Evolutionary conservation across 805 yeast genomes (phyloP), one percentile per base, ranked within the genome.

Genomic region (Pichia manshurica): DNA sequence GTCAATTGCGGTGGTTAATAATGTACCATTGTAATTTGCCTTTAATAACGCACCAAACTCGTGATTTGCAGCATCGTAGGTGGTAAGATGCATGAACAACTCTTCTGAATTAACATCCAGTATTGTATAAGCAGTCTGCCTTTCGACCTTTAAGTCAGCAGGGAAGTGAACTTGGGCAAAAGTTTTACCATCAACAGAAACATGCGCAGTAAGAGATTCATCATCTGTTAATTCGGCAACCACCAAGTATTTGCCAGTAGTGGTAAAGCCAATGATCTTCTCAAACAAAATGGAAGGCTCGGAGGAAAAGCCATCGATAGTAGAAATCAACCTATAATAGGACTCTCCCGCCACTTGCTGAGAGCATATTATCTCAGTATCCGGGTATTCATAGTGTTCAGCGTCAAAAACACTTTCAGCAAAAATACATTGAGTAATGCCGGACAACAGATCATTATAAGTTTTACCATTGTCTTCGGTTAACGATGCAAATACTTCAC

Each of bases 21-120:
- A 78, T 0, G 97, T 88, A 52, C 99, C 99, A 57, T 88, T 87
- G 17, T 85, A 87, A 65, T 91, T 90, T 2, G 96, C 87, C 59
- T 91, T 91, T 59, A 93, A 70, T 17, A 93, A 67, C 0, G 87
- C 73, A 16, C 99, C 99, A 62, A 63, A 82, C 57, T 87, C 93
- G 9, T 66, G 58, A 15, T 74, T 79, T 1, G 57, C 39, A 12
- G 68, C 72, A 17, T 67, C 60, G 55, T 72, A 71, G 0, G 90
- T 83, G 3, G 96, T 86, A 7, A 89, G 84, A 62, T 88, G 97
- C 66, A 93, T 60, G 64, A 89, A 84, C 4, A 93, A 71, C 2
- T 95, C 78, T 29, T 82, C 77, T 0, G 88, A 73, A 23, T 75
- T 74, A 0, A 91, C 79, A 35, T 87, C 88, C 37, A 93, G 69